A percentile compares a stretch with the other conserved stretches of the same genome.
phyloP scores from a whole-genome alignment of 2,329 filamentous ascomycete genomes.

The Ophiostoma sp. region DNA sequence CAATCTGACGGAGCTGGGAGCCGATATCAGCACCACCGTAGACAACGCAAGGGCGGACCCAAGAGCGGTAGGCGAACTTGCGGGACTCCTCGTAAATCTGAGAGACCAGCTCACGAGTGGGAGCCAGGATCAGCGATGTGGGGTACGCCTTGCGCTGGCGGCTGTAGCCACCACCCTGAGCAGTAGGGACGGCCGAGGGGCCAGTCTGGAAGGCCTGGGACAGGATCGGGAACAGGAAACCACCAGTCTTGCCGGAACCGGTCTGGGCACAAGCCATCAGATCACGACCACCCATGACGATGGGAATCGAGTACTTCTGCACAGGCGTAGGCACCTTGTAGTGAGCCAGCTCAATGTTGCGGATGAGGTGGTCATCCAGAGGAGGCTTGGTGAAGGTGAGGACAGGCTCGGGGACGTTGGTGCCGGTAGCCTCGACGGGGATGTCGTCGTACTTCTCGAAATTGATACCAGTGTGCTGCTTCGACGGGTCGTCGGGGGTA shows the following conservation, averaged over 20 bases:
- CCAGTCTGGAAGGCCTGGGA: conserved; percentile 95
- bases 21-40: conserved; percentile 99
- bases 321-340: conserved; percentile 97
- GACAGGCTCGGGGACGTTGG: conserved; percentile 87
- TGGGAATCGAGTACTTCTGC: conserved; percentile 98
- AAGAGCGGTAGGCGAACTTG: conserved; percentile 98
- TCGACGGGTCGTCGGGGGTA: conserved; percentile 75
- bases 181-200: conserved; percentile 62
- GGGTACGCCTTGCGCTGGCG: conserved; percentile 98
- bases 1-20: conserved; percentile 95
- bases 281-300: conserved; percentile 96
- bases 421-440: conserved; percentile 91
- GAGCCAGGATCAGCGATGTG: conserved; percentile 90
- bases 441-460: conserved; percentile 99
- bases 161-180: conserved; percentile 65
- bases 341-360: conserved; percentile 87
- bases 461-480: conserved; percentile 98
- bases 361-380: conserved; percentile 85
- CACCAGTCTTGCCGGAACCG: conserved; percentile 98
- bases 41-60: conserved; percentile 96
- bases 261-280: conserved; percentile 99
- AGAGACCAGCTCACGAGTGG: conserved; percentile 95
- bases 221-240: conserved; percentile 97
- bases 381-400: conserved; percentile 89
- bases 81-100: conserved; percentile 97